A percentile compares a stretch with the other conserved stretches of the same genome.
phyloP scores from a whole-genome alignment of 305 asterid species.

The Plantago coronopus region DNA sequence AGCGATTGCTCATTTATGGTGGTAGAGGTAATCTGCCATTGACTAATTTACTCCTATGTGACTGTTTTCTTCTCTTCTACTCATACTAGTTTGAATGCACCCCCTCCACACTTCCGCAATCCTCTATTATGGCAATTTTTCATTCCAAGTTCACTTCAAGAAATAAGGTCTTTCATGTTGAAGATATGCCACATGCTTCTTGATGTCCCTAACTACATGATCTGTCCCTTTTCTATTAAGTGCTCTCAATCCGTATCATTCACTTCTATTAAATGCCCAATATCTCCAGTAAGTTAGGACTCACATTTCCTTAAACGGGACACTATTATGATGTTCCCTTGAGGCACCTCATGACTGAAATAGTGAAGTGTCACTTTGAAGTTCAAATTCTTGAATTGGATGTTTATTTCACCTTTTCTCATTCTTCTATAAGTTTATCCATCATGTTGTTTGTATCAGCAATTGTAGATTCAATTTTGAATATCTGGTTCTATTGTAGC shows the following conservation, averaged over 20 bases:
- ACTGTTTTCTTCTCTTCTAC: neutral
- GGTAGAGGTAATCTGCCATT: slow-evolving; percentile 69
- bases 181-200: neutral
- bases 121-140: too few relatives aligned
- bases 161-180: neutral
- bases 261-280: too few relatives aligned
- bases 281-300: neutral
- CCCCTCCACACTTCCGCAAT: too few relatives aligned
- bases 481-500: slow-evolving; percentile 4
- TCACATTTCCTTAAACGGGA: neutral
- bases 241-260: neutral
- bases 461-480: neutral
- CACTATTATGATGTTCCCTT: neutral
- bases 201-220: neutral
- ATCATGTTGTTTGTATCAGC: neutral
- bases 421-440: neutral
- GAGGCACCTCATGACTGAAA: neutral
- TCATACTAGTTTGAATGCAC: neutral
- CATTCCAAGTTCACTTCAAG: too few relatives aligned
- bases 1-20: slow-evolving; percentile 88
- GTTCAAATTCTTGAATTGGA: neutral
- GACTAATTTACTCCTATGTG: neutral
- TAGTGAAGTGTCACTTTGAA: neutral
- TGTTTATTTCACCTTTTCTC: neutral
- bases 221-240: neutral